A percentile compares a stretch with the other conserved stretches of the same genome.
Conservation (phyloP, 1,139 yeast genomes). For the Kodamaea derodonti region DNA sequence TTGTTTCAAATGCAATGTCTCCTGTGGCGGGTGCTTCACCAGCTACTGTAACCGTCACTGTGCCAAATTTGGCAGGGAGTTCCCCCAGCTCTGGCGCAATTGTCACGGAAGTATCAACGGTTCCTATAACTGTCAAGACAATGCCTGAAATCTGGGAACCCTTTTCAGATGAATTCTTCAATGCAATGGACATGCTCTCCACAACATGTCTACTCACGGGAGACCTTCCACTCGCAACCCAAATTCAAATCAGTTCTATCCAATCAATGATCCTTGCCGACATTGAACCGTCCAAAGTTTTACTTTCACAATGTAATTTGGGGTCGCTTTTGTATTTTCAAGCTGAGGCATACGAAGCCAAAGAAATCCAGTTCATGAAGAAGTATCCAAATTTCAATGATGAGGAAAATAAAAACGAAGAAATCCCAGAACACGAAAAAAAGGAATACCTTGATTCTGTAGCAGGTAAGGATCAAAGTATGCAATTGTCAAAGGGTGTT, state of each 20-base stretch:
- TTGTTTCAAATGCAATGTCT: not conserved
- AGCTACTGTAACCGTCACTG: slow-evolving; percentile 3
- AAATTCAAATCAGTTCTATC: slow-evolving; percentile 62
- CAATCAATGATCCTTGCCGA: slow-evolving; percentile 74
- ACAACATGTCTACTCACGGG: slow-evolving; percentile 67
- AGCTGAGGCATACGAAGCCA: slow-evolving; percentile 62
- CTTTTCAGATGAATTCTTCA: slow-evolving; percentile 70
- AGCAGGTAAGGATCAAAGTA: slow-evolving; percentile 35
- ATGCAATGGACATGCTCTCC: slow-evolving; percentile 65
- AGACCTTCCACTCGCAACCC: slow-evolving; percentile 59
- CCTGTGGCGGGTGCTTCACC: not conserved
- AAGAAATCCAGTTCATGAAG: slow-evolving; percentile 32
- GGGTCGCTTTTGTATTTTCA: slow-evolving; percentile 71
- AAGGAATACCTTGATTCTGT: slow-evolving; percentile 18
- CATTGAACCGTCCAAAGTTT: slow-evolving; percentile 59
- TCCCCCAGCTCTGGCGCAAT: not conserved
- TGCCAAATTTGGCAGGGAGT: not conserved
- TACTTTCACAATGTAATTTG: slow-evolving; percentile 65
- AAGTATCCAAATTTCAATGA: slow-evolving; percentile 14
- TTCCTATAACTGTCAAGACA: slow-evolving; percentile 10
- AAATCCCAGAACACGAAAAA: slow-evolving; percentile 13
- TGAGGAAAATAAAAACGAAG: slow-evolving; percentile 10
- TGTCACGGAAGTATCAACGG: slow-evolving; percentile 1
- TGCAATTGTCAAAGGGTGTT: slow-evolving; percentile 40
- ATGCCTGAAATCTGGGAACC: slow-evolving; percentile 63